Evolutionary conservation across 306 rosid genomes (phyloP), one percentile per base, ranked within the genome.

Genomic region (Rosa multiflora): DNA sequence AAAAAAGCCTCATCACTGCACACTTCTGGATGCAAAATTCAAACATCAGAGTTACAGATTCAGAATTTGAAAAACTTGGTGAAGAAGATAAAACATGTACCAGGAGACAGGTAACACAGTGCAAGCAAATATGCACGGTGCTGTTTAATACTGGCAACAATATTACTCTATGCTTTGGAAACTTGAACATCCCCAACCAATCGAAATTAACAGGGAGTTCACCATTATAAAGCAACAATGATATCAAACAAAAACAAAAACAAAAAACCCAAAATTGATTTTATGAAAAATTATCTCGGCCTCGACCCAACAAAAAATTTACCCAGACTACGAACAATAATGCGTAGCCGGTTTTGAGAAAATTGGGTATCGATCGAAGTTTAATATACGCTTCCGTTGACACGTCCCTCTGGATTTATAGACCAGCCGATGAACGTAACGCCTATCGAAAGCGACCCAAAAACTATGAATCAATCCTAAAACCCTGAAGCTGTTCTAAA

Each of bases 31-130:
- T 8, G 11, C n/a, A 35, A 66, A 66, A 14, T 32, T 32, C 14
- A 20, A 64, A 13, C 11, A 32, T 7, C 44, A 66, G 11, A 37
- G 10, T 6, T 15, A 14, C 10, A 64, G 44, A 13, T 12, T 14
- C 14, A 13, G 40, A 29, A 32, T 35, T 6, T 35, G 44, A 5
- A 59, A 21, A 59, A 55, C 11, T 23, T 3, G 9, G 17, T 5
- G 5, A 66, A 3, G 23, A 44, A 9, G 47, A 42, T 2, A 8
- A 29, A 37, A 8, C 32, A 10, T 91, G 85, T 91, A 85, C 96
- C 97, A 91, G 94, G 23, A 90, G 98, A 91, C 98, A 94, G 97
- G 98, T 91, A 90, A 80, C 96, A 59, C 61, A 67, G 84, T 87
- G 92, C 77, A 84, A 77, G 9, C 11, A n/a, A 74, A 37, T 7